phyloP scores from a whole-genome alignment of 257 asterid genomes.

The Solanum clarkiae region DNA sequence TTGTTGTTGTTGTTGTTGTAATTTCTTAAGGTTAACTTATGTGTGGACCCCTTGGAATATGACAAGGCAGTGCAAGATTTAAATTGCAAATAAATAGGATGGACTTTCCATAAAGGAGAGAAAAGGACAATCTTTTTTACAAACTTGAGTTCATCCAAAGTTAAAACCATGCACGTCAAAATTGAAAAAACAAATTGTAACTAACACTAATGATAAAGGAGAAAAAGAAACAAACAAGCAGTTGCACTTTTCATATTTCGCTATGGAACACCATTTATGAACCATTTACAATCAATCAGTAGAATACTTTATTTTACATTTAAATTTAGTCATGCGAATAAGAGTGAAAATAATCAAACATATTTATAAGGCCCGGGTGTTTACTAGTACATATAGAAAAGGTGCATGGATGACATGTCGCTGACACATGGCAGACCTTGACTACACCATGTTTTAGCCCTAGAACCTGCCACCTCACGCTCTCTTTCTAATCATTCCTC shows the following conservation, averaged over 20 bases:
- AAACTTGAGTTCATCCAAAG: background rate
- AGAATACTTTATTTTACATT: no score
- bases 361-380: no score
- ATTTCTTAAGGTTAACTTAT: background rate
- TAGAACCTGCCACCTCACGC: no score
- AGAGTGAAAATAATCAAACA: no score
- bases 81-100: background rate
- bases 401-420: no score
- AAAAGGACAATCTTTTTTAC: background rate
- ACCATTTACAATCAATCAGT: background rate
- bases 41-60: background rate
- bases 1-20: no score
- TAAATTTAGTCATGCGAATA: no score
- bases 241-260: background rate
- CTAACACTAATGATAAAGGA: background rate
- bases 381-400: no score
- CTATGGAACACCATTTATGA: background rate
- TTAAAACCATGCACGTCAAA: background rate
- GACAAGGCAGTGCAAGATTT: background rate
- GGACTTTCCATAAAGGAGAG: background rate
- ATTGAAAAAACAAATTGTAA: background rate
- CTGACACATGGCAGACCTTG: no score
- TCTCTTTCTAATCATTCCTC: no score
- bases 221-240: background rate
- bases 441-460: no score